Evolutionary conservation across 371 early-diverging fungal genomes (phyloP).

Genomic region (Mucor circinelloides): DNA sequence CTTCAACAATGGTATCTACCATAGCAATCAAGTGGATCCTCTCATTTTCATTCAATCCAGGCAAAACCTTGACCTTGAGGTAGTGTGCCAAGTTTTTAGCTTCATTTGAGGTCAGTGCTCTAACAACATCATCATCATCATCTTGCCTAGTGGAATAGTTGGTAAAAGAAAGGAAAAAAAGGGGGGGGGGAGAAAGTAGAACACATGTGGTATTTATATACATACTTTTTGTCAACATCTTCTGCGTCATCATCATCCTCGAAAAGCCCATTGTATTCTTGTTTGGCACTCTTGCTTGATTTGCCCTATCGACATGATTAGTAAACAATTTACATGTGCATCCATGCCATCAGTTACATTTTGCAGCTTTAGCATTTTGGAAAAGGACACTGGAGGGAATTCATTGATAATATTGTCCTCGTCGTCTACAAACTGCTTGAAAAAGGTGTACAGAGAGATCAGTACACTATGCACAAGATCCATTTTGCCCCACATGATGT

Average conservation of each 20-base stretch:
- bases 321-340: neutral
- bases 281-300: neutral
- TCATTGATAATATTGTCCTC: conserved; percentile 41
- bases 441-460: conserved; percentile 49
- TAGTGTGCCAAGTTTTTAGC: conserved; percentile 35
- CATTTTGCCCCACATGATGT: conserved; percentile 80
- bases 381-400: conserved; percentile 54
- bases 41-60: conserved; percentile 46
- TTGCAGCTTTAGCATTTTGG: conserved; percentile 54
- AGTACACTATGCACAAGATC: conserved; percentile 68
- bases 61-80: conserved; percentile 48
- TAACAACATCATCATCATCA: conserved; percentile 30
- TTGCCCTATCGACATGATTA: neutral
- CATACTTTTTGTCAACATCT: neutral
- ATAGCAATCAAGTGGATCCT: conserved; percentile 59
- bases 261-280: conserved; percentile 37
- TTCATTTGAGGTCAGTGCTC: conserved; percentile 37
- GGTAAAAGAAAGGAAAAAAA: neutral
- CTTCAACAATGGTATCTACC: conserved; percentile 65
- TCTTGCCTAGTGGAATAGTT: neutral
- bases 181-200: neutral
- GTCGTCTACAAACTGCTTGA: conserved; percentile 53
- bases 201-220: neutral
- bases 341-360: conserved; percentile 32
- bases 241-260: conserved; percentile 30